Evolutionary conservation across 768 basidiomycete species (phyloP).

Genomic region (Leccinum disarticulatum): DNA sequence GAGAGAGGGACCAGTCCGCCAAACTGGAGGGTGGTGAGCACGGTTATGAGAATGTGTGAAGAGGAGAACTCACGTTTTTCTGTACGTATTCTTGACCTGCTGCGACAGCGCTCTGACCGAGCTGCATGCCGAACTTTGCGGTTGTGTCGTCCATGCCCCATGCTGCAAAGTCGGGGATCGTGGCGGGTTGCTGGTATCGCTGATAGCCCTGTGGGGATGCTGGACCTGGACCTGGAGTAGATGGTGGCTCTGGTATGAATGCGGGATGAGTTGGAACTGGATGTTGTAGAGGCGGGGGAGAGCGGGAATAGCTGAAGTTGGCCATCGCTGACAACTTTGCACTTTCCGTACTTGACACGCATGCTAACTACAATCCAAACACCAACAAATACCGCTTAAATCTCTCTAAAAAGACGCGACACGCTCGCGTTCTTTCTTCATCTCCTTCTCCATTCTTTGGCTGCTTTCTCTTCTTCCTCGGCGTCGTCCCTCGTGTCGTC

Average conservation of each 20-base stretch:
- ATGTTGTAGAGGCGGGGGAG: slow-evolving; percentile 82
- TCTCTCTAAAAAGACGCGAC: slow-evolving; percentile 17
- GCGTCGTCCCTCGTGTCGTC: slow-evolving; percentile 9
- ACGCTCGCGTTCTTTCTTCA: not conserved
- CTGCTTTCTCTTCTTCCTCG: slow-evolving; percentile 11
- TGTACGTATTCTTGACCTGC: slow-evolving; percentile 96
- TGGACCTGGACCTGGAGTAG: slow-evolving; percentile 66
- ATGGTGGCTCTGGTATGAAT: slow-evolving; percentile 80
- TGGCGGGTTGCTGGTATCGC: slow-evolving; percentile 36
- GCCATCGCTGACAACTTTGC: slow-evolving; percentile 9
- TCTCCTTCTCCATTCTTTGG: slow-evolving; percentile 5
- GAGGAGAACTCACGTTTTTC: slow-evolving; percentile 67
- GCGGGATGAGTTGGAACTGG: slow-evolving; percentile 87
- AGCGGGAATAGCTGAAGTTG: slow-evolving; percentile 44
- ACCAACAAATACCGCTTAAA: slow-evolving; percentile 18
- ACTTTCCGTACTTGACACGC: not conserved
- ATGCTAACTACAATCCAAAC: slow-evolving; percentile 14
- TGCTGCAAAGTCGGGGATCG: slow-evolving; percentile 51
- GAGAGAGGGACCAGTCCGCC: slow-evolving; percentile 75
- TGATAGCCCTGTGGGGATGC: slow-evolving; percentile 58
- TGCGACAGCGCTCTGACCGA: slow-evolving; percentile 86
- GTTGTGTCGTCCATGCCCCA: slow-evolving; percentile 93
- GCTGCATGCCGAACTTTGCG: slow-evolving; percentile 94
- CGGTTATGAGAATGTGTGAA: slow-evolving; percentile 2
- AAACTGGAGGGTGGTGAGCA: slow-evolving; percentile 48